A percentile compares a stretch with the other conserved stretches of the same genome.
Conservation (phyloP, 768 basidiomycete genomes). For the Piloderma croceum region DNA sequence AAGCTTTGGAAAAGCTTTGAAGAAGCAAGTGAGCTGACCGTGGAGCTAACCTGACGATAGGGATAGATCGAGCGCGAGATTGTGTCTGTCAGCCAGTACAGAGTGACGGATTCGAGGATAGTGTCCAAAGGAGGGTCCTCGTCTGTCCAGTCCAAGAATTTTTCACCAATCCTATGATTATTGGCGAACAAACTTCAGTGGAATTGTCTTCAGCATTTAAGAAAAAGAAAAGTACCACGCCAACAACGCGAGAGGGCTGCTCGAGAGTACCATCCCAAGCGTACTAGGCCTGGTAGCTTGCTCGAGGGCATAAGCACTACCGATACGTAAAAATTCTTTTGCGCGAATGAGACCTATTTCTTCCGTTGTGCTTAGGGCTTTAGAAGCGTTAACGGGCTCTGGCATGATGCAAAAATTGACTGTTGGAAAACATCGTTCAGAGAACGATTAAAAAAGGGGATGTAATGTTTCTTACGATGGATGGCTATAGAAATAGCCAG, state of each 20-base stretch:
- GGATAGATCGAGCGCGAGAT: conserved; percentile 17
- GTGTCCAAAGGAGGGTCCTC: conserved; percentile 11
- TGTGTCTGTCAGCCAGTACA: conserved; percentile 24
- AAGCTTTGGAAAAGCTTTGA: background rate
- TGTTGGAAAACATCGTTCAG: too few relatives aligned
- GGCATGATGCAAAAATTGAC: background rate
- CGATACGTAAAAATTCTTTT: too few relatives aligned
- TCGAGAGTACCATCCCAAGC: conserved; percentile 18
- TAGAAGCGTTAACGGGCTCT: too few relatives aligned
- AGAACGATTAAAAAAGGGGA: too few relatives aligned
- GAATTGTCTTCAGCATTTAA: too few relatives aligned
- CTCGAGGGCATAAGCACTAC: conserved; percentile 15
- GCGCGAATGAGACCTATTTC: too few relatives aligned
- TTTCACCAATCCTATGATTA: conserved; percentile 26
- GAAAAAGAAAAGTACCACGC: too few relatives aligned
- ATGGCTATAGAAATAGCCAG: too few relatives aligned
- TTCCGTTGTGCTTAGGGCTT: too few relatives aligned
- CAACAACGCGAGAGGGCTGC: conserved; percentile 18
- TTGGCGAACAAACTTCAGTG: too few relatives aligned
- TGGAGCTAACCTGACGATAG: conserved; percentile 15
- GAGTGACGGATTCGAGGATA: conserved; percentile 18
- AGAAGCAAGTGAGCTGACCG: background rate
- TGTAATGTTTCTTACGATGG: too few relatives aligned
- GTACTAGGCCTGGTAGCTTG: conserved; percentile 20
- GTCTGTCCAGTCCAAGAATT: conserved; percentile 24